phyloP scores from a whole-genome alignment of 306 rosid genomes.

The Sicyos baderoa region DNA sequence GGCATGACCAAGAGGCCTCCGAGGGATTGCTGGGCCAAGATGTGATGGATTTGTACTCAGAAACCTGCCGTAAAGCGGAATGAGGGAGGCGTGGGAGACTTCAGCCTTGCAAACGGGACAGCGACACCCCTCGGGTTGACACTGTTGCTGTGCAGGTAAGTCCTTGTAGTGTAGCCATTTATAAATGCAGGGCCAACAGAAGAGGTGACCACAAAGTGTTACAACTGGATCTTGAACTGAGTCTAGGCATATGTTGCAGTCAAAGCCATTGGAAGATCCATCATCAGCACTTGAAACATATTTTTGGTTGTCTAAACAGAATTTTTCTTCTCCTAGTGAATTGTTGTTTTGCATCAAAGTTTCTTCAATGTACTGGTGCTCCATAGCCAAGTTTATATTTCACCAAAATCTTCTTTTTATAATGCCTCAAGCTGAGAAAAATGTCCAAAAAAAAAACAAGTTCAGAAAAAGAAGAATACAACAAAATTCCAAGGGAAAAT shows the following conservation, averaged over 20 bases:
- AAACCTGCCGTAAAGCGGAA: conserved; percentile 69
- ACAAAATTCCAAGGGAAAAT: neutral
- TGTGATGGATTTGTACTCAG: conserved; percentile 29
- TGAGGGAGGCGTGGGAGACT: conserved; percentile 48
- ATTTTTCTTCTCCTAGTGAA: conserved; percentile 34
- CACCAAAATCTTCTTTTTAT: neutral
- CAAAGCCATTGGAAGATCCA: conserved; percentile 44
- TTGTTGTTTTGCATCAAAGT: conserved; percentile 23
- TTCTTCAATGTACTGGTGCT: conserved; percentile 41
- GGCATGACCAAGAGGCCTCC: conserved; percentile 50
- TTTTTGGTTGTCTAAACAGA: conserved; percentile 20
- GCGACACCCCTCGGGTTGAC: conserved; percentile 24
- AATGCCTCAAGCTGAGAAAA: conserved; percentile 9
- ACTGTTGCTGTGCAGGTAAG: conserved; percentile 25
- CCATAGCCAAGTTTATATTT: conserved; percentile 33
- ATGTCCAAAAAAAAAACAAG: neutral
- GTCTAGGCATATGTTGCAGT: conserved; percentile 88
- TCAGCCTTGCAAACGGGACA: conserved; percentile 93
- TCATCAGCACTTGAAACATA: conserved; percentile 28
- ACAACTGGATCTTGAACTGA: conserved; percentile 78
- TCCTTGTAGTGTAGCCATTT: conserved; percentile 57
- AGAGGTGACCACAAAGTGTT: conserved; percentile 95
- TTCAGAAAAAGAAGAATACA: neutral
- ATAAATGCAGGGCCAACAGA: conserved; percentile 96
- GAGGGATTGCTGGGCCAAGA: conserved; percentile 42